Evolutionary conservation across 495 filamentous ascomycete genomes (phyloP).

Genomic region (Penicillium robsamsonii): DNA sequence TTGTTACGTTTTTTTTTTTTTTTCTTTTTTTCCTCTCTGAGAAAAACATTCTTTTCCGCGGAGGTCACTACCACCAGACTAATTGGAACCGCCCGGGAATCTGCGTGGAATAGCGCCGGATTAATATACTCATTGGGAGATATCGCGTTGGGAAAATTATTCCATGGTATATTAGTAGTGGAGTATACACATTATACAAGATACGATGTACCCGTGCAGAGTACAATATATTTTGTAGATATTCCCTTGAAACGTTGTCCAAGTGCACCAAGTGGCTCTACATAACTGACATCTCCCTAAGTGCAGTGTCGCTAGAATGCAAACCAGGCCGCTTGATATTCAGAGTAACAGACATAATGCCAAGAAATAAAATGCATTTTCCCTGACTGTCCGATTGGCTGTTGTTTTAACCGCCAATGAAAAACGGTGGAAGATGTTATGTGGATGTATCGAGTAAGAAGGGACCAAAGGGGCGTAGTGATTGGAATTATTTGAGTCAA

Average conservation of each 20-base stretch:
- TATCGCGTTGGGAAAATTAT: not conserved
- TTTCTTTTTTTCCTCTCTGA: too few species aligned
- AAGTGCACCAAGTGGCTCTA: not conserved
- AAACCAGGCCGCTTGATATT: not conserved
- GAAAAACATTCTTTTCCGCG: not conserved
- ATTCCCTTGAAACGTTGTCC: not conserved
- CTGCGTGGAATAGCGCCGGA: not conserved
- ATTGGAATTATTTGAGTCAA: not conserved
- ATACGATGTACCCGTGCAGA: not conserved
- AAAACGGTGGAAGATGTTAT: not conserved
- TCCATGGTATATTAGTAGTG: not conserved
- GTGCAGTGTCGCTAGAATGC: not conserved
- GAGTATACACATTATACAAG: not conserved
- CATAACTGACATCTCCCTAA: not conserved
- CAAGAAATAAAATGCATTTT: not conserved
- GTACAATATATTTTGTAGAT: not conserved
- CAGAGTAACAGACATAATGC: not conserved
- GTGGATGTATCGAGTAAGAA: not conserved
- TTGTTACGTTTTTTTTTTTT: not conserved
- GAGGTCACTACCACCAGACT: not conserved
- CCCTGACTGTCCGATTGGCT: not conserved
- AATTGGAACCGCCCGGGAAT: not conserved
- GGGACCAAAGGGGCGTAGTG: not conserved
- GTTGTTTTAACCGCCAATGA: slow-evolving; percentile 1
- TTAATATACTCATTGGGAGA: not conserved